Evolutionary conservation across 306 rosid genomes (phyloP).

Genomic region (Acacia crassicarpa): DNA sequence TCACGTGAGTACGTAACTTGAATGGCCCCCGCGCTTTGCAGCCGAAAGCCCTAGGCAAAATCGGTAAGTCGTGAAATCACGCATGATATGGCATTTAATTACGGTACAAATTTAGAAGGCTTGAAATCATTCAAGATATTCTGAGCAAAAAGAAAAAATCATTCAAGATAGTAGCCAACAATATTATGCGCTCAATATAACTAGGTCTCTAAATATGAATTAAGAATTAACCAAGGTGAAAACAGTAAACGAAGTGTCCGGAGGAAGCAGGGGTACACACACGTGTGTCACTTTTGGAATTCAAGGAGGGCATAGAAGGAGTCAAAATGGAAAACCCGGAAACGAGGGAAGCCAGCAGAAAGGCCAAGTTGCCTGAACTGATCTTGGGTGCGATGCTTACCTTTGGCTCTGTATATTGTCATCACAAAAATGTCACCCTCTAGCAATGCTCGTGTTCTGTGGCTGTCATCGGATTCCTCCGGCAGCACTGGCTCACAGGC

Average conservation of each 20-base stretch:
- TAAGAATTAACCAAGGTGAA: neutral
- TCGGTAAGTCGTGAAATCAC: too few relatives aligned
- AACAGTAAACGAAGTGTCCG: neutral
- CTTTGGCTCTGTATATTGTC: constrained; percentile 79
- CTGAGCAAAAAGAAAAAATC: too few relatives aligned
- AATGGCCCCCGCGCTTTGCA: neutral
- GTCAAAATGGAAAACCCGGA: constrained; percentile 64
- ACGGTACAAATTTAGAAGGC: neutral
- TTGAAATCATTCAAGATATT: neutral
- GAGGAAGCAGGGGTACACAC: neutral
- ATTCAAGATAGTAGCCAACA: neutral
- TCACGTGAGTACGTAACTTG: too few relatives aligned
- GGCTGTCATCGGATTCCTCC: constrained; percentile 69
- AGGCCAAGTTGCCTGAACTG: constrained; percentile 56
- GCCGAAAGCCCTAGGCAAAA: too few relatives aligned
- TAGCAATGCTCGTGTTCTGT: constrained; percentile 69
- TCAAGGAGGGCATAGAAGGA: constrained; percentile 66
- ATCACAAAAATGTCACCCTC: constrained; percentile 83
- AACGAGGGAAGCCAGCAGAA: constrained; percentile 60
- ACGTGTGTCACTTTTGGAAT: constrained; percentile 54
- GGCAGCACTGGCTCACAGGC: constrained; percentile 90
- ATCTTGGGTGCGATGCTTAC: constrained; percentile 76
- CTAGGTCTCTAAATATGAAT: neutral
- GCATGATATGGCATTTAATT: neutral
- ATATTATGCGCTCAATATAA: neutral